Base-by-base conservation (phyloP, 441 rosid species). In the Croton setiger region DNA sequence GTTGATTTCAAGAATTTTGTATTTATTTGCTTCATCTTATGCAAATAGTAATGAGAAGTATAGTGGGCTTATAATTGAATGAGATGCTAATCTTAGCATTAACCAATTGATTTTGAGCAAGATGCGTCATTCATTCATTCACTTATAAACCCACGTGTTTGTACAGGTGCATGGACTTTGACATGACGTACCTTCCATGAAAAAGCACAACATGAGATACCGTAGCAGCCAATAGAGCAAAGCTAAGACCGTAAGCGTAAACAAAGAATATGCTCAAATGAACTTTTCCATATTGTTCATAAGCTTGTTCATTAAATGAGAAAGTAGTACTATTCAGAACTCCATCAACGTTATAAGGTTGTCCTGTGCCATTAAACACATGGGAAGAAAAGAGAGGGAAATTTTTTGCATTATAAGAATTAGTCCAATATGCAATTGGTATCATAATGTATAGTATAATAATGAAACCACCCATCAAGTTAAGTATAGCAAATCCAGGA, bases 131-230 rank as follows among this genome's bases (percentile, higher is more conserved):
- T 27, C 31, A 27, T 27, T 27, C 31, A 27, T 27, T 27, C 31
- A 27, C 31, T 27, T 27, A 27, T 27, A 27, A 27, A 27, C 31
- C 31, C 1, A 2, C 2, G 31, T 27, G 31, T 27, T 1, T 27
- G 31, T 27, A 2, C 31, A 27, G 2, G 31, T 27, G 31, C 31
- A 27, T 27, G 31, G 31, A 45, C 14, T 45, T 45, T 45, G 49
- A 13, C 13, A 3, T 14, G 8, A 11, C n/a, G 11, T 69, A 64
- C 84, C 83, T 79, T 67, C 85, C 87, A 56, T 81, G 72, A 76
- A 83, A 85, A 71, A 81, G 66, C 3, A 67, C 76, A 7, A 85
- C 87, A 63, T 85, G 89, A 49, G 89, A 78, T 8, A 79, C 3
- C 0, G 84, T 75, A 35, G 87, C 76, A 11, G 80, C 76, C 68